Base-by-base conservation (phyloP, 306 rosid species). In the Quercus dentata region DNA sequence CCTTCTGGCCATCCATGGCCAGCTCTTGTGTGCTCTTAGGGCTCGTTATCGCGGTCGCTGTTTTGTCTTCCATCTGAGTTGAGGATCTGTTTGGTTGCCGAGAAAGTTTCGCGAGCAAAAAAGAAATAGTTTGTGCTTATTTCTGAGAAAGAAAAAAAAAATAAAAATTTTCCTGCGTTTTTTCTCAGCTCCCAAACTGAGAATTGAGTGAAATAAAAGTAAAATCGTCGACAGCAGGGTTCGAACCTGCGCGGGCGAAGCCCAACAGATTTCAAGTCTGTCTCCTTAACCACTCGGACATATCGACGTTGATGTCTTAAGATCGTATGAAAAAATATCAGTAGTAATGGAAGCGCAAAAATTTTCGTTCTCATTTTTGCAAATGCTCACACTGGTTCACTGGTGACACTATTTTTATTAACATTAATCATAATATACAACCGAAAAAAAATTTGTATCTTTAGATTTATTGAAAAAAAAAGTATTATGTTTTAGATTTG, bases 1-100 rank as follows among this genome's bases (percentile, higher is more conserved):
- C 89, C 87, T 83, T 90, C 80, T 87, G 92, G 3, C 98, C 99
- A 73, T 96, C 97, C 74, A 89, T 79, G 9, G 99, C 97, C 4
- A 96, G 86, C 80, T 93, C 97, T 19, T 91, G 97, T 20, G 96
- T 90, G 41, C 89, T 86, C 86, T 83, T 92, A 14, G 84, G 69
- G 79, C n/a, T 69, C 4, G 83, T 28, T 1, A 74, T 35, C 57
- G 81, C 84, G 70, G 67, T 87, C 27, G 65, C 67, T 0, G 83
- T 69, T 38, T 85, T 74, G 71, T 88, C 94, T 77, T 91, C 97
- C 99, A 88, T 95, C 21, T 64, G 11, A 10, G 0, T 59, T 20
- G 23, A 17, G 17, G 35, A 13, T 8, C 23, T 17, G 30, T 17
- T 73, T 30, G 21, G 64, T 55, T 52, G 76, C 52, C n/a, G 51